Percentiles rank a stretch among this genome's conserved stretches.
Conservation (phyloP, 805 yeast species). For the Debaryomyces tyrocola region DNA sequence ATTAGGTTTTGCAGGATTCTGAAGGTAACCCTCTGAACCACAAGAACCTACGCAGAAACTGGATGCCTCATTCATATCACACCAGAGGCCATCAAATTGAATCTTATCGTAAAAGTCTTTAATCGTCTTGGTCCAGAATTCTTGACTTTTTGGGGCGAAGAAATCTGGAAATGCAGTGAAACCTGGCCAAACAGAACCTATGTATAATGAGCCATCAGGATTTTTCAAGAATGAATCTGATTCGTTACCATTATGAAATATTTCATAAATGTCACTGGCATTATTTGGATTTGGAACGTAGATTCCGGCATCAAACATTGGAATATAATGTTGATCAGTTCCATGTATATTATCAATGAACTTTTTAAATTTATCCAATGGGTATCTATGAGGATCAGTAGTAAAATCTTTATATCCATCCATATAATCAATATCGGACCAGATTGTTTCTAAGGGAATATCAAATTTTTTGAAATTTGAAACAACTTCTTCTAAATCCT, state of each 20-base stretch:
- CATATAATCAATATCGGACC: conserved; percentile 27
- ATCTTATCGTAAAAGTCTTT: conserved; percentile 18
- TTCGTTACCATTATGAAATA: conserved; percentile 16
- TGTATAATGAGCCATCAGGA: conserved; percentile 25
- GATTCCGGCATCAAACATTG: conserved; percentile 26
- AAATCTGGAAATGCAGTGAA: conserved; percentile 30
- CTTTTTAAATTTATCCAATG: conserved; percentile 13
- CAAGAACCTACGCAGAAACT: conserved; percentile 34
- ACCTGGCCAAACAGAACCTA: conserved; percentile 33
- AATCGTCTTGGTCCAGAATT: conserved; percentile 21
- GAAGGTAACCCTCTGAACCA: conserved; percentile 16
- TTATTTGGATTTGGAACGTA: conserved; percentile 23
- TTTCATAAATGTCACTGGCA: conserved; percentile 15
- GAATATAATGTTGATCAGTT: conserved; percentile 22
- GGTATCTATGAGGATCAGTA: conserved; percentile 20
- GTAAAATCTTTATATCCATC: conserved; percentile 25
- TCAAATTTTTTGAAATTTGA: conserved; percentile 8
- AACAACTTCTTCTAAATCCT: conserved; percentile 16
- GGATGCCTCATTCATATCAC: conserved; percentile 27
- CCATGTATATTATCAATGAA: conserved; percentile 17
- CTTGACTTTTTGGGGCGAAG: conserved; percentile 17
- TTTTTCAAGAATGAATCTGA: conserved; percentile 20
- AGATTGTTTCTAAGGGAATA: conserved; percentile 23
- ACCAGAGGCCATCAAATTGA: conserved; percentile 22
- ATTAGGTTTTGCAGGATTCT: conserved; percentile 20